These are phyloP conservation scores for Botrytis paeoniae DNA, from an alignment of 2,329 filamentous ascomycete genomes.

Conservation along the genomic window DNA sequence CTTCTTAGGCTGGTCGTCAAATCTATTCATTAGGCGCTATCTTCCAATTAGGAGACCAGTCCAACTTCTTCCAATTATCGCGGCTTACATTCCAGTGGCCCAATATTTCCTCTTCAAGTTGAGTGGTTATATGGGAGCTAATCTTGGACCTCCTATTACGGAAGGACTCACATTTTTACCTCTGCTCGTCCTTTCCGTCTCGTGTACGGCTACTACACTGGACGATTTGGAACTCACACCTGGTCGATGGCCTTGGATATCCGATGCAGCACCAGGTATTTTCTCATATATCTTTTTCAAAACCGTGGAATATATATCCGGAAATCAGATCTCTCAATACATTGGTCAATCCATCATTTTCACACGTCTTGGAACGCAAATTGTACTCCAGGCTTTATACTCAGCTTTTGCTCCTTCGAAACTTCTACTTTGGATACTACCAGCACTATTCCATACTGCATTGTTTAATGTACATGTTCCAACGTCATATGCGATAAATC, in stretches of 20 bases:
- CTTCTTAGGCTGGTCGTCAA: constrained; percentile 70
- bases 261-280: constrained; percentile 63
- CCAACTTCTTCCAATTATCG: constrained; percentile 66
- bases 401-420: constrained; percentile 66
- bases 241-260: constrained; percentile 52
- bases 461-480: constrained; percentile 73
- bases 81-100: constrained; percentile 68
- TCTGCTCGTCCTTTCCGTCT: constrained; percentile 60
- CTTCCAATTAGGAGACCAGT: constrained; percentile 48
- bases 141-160: constrained; percentile 71
- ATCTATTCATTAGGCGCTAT: constrained; percentile 52
- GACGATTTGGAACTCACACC: constrained; percentile 57
- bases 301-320: constrained; percentile 39
- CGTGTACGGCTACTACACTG: constrained; percentile 61
- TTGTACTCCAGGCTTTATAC: constrained; percentile 64
- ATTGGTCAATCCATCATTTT: constrained; percentile 63
- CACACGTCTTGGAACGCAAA: constrained; percentile 69
- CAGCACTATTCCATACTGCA: constrained; percentile 69
- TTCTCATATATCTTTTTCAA: constrained; percentile 65
- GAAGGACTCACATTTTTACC: constrained; percentile 73
- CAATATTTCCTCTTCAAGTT: constrained; percentile 69
- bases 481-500: constrained; percentile 54
- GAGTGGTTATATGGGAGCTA: constrained; percentile 64
- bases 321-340: constrained; percentile 44
- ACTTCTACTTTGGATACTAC: constrained; percentile 63